Evolutionary conservation across 176 grass and related monocot genomes (phyloP).

Genomic region (Avena sativa): DNA sequence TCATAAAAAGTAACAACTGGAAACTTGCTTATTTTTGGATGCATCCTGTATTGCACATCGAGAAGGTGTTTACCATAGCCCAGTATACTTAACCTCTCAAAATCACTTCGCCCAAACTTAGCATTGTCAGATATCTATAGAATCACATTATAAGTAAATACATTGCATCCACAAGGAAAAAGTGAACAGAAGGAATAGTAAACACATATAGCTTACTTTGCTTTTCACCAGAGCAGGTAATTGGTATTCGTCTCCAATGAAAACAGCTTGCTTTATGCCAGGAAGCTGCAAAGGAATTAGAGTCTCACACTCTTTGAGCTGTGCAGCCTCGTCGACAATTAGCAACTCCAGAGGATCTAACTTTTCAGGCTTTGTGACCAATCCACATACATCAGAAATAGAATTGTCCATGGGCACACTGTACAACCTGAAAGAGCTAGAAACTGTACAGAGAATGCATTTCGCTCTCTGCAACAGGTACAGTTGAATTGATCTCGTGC

Average conservation of each 20-base stretch:
- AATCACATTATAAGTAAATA: background rate
- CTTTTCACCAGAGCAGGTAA: conserved; percentile 68
- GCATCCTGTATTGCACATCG: conserved; percentile 73
- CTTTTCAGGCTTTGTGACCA: background rate
- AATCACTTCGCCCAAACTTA: conserved; percentile 55
- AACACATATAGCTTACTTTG: conserved; percentile 41
- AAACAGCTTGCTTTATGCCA: conserved; percentile 48
- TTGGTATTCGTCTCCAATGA: conserved; percentile 70
- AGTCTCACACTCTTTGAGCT: conserved; percentile 72
- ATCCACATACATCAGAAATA: background rate
- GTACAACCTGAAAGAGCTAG: conserved; percentile 41
- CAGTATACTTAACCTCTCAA: conserved; percentile 59
- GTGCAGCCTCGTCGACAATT: conserved; percentile 72
- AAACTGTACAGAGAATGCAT: conserved; percentile 49
- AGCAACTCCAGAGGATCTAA: conserved; percentile 32
- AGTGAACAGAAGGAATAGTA: background rate
- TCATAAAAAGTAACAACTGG: conserved; percentile 63
- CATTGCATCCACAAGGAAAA: background rate
- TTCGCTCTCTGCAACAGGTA: conserved; percentile 27
- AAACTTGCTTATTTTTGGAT: conserved; percentile 70
- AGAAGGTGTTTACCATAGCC: conserved; percentile 63
- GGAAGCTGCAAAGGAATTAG: conserved; percentile 60
- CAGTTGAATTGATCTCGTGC: background rate
- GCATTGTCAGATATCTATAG: conserved; percentile 59
- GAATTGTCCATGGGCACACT: background rate